Evolutionary conservation across 345 rosid species (phyloP).

Genomic region (Cardamine chenopodiifolia): DNA sequence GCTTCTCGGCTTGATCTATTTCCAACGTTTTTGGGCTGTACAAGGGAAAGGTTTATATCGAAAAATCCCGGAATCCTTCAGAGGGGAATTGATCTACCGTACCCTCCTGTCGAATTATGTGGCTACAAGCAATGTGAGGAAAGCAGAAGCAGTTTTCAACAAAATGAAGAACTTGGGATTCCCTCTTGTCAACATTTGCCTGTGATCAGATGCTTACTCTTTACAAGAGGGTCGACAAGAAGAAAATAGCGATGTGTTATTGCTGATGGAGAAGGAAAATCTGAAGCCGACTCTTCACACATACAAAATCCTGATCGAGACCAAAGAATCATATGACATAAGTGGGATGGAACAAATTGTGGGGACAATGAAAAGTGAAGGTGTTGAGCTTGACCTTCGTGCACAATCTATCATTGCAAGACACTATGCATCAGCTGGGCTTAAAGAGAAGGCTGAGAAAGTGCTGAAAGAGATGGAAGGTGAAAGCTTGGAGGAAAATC

Average conservation of each 20-base stretch:
- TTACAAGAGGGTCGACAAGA: conserved; percentile 75
- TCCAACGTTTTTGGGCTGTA: conserved; percentile 66
- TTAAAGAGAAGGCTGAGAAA: conserved; percentile 64
- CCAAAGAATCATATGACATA: conserved; percentile 75
- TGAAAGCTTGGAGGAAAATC: conserved; percentile 55
- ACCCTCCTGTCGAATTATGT: conserved; percentile 72
- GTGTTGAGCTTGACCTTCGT: conserved; percentile 60
- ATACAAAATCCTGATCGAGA: conserved; percentile 68
- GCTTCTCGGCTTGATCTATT: conserved; percentile 82
- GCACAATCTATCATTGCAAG: conserved; percentile 58
- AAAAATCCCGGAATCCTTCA: conserved; percentile 65
- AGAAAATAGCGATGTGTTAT: conserved; percentile 77
- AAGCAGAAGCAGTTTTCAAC: conserved; percentile 81
- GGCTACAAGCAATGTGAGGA: conserved; percentile 47
- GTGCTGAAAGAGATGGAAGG: conserved; percentile 83
- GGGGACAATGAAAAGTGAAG: conserved; percentile 85
- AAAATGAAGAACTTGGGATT: conserved; percentile 81
- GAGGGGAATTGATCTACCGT: conserved; percentile 71
- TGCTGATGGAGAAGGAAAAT: conserved; percentile 89
- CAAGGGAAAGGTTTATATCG: conserved; percentile 62
- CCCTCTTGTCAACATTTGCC: conserved; percentile 66
- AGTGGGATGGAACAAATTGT: conserved; percentile 83
- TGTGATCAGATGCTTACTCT: conserved; percentile 89
- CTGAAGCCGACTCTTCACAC: conserved; percentile 67
- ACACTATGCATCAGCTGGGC: conserved; percentile 69